A percentile compares a stretch with the other conserved stretches of the same genome.
phyloP scores from a whole-genome alignment of 2,329 filamentous ascomycete species.

The Fusarium chuoi region DNA sequence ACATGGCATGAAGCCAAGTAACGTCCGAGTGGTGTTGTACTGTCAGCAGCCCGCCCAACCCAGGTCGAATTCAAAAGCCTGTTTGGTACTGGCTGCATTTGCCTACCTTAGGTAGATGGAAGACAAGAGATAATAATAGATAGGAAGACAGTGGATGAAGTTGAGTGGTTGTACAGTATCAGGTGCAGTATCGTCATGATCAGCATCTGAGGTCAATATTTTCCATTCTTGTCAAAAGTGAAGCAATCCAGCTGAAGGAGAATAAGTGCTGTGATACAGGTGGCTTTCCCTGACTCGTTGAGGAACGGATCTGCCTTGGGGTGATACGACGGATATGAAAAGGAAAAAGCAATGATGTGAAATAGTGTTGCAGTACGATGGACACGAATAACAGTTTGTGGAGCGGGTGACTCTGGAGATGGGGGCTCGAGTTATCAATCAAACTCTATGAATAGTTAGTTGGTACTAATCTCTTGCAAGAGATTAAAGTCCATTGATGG shows the following conservation, averaged over 20 bases:
- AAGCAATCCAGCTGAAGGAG: slow-evolving; percentile 8
- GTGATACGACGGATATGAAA: slow-evolving; percentile 27
- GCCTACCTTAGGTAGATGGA: background rate
- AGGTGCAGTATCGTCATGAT: slow-evolving; percentile 34
- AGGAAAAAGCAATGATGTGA: background rate
- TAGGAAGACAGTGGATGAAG: background rate
- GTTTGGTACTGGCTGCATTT: slow-evolving; percentile 27
- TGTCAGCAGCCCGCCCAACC: slow-evolving; percentile 14
- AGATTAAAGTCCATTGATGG: background rate
- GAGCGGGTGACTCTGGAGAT: slow-evolving; percentile 2
- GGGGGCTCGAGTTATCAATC: slow-evolving; percentile 17
- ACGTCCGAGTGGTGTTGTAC: background rate
- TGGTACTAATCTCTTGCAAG: background rate
- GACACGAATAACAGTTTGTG: background rate
- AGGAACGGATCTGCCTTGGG: slow-evolving; percentile 19
- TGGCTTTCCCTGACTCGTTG: slow-evolving; percentile 20
- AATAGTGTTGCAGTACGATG: slow-evolving; percentile 2
- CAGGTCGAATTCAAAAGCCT: slow-evolving; percentile 23
- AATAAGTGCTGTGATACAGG: background rate
- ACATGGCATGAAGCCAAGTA: slow-evolving; percentile 25
- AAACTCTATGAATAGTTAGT: slow-evolving; percentile 2
- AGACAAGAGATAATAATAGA: slow-evolving; percentile 5
- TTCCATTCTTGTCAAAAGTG: slow-evolving; percentile 27
- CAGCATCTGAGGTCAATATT: slow-evolving; percentile 21
- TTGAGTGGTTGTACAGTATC: slow-evolving; percentile 15